Percentiles rank a stretch among this genome's conserved stretches.
phyloP scores from a whole-genome alignment of 768 basidiomycete species.

The Tylopilus sp. region DNA sequence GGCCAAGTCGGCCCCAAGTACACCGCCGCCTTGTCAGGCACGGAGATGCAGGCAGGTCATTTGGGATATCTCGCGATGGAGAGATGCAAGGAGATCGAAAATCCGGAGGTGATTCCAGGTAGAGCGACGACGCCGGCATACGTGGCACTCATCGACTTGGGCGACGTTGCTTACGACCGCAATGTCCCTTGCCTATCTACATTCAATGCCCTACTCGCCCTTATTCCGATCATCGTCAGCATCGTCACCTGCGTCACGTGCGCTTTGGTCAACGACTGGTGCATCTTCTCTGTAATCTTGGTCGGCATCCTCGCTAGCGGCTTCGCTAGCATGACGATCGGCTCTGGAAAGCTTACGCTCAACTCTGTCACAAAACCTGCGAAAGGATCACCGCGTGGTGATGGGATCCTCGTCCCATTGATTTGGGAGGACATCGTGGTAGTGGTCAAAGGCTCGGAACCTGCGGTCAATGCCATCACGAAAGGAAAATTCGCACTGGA shows the following conservation, averaged over 20 bases:
- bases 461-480: conserved; percentile 26
- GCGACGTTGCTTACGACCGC: background rate
- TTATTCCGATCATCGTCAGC: conserved; percentile 28
- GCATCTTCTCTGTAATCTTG: conserved; percentile 27
- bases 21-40: conserved; percentile 25
- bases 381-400: conserved; percentile 18
- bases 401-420: conserved; percentile 24
- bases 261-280: conserved; percentile 28
- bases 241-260: conserved; percentile 22
- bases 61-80: conserved; percentile 26
- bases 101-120: conserved; percentile 5
- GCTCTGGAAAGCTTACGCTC: conserved; percentile 22
- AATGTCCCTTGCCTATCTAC: conserved; percentile 2
- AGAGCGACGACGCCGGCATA: conserved; percentile 9
- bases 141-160: conserved; percentile 21
- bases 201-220: conserved; percentile 3
- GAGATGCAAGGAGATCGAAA: conserved; percentile 8
- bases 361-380: conserved; percentile 12
- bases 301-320: conserved; percentile 32
- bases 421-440: conserved; percentile 18
- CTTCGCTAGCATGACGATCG: conserved; percentile 24
- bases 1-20: conserved; percentile 27
- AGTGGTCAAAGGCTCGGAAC: conserved; percentile 29
- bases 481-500: conserved; percentile 23
- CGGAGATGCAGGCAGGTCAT: conserved; percentile 27